Conservation (phyloP, 176 grass and related monocot genomes). For the Coix lacrymajobi region DNA sequence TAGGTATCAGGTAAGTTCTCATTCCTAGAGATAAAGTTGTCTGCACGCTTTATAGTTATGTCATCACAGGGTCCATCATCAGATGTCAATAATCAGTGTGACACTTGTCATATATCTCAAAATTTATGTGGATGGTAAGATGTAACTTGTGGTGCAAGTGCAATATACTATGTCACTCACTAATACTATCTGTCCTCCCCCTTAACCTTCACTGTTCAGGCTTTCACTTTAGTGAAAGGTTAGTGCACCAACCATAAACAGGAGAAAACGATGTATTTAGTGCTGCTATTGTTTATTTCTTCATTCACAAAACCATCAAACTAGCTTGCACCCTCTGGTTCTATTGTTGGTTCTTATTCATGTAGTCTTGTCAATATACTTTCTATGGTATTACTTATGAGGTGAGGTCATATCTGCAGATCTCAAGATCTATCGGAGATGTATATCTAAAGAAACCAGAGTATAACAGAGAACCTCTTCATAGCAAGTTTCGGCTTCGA, state of each 20-base stretch:
- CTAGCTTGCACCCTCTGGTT: neutral
- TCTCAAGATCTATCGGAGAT: slow-evolving; percentile 88
- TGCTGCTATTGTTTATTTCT: neutral
- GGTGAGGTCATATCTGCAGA: slow-evolving; percentile 40
- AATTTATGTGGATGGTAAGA: slow-evolving; percentile 16
- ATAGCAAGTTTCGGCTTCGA: slow-evolving; percentile 64
- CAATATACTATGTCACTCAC: neutral
- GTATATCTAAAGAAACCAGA: slow-evolving; percentile 81
- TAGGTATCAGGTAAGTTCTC: slow-evolving; percentile 44
- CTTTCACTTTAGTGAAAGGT: slow-evolving; percentile 26
- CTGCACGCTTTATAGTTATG: slow-evolving; percentile 10
- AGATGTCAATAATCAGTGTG: neutral
- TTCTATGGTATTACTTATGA: slow-evolving; percentile 12
- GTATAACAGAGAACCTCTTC: slow-evolving; percentile 73
- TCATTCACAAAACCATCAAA: neutral
- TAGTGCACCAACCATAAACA: neutral
- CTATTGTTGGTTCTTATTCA: neutral
- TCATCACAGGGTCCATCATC: slow-evolving; percentile 26
- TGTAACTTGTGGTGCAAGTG: slow-evolving; percentile 8
- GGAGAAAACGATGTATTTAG: neutral
- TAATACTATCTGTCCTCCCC: neutral
- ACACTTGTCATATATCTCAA: slow-evolving; percentile 1
- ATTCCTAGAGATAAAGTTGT: slow-evolving; percentile 20
- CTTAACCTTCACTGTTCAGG: neutral
- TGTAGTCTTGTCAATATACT: neutral